Percentiles rank a stretch among this genome's conserved stretches.
Conservation (phyloP, 1,284 basidiomycete species). For the Malassezia obtusa region DNA sequence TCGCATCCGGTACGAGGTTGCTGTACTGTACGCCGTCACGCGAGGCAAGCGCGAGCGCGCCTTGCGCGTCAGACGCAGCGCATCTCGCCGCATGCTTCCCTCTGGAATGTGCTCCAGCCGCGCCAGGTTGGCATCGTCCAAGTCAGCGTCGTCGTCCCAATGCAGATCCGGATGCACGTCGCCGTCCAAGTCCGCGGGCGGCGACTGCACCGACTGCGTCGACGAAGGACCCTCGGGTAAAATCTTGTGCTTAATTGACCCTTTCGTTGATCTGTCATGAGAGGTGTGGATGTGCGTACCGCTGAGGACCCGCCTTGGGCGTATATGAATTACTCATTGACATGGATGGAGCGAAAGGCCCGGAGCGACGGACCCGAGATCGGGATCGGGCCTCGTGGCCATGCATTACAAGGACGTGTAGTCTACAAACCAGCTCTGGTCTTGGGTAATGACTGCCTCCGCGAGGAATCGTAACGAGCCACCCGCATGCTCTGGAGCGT, state of each 20-base stretch:
- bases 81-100: constrained; percentile 83
- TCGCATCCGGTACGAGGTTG: constrained; percentile 74
- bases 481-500: background rate
- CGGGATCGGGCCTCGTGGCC: constrained; percentile 2
- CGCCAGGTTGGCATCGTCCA: constrained; percentile 28
- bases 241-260: constrained; percentile 77
- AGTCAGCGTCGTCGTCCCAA: constrained; percentile 47
- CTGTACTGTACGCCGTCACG: constrained; percentile 89
- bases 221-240: constrained; percentile 76
- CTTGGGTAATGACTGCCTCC: background rate
- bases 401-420: constrained; percentile 4
- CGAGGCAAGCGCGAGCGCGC: constrained; percentile 87
- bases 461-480: background rate
- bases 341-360: too few relatives aligned
- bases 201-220: constrained; percentile 21
- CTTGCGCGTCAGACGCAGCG: constrained; percentile 76
- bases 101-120: constrained; percentile 61
- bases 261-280: constrained; percentile 61
- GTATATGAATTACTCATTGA: background rate
- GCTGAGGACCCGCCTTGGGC: constrained; percentile 9
- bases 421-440: constrained; percentile 9
- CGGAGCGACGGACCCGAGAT: background rate
- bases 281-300: background rate
- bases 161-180: constrained; percentile 48
- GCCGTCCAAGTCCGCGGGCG: constrained; percentile 21